Conservation (phyloP, 352 stramenopile species). For the Globisporangium polare region DNA sequence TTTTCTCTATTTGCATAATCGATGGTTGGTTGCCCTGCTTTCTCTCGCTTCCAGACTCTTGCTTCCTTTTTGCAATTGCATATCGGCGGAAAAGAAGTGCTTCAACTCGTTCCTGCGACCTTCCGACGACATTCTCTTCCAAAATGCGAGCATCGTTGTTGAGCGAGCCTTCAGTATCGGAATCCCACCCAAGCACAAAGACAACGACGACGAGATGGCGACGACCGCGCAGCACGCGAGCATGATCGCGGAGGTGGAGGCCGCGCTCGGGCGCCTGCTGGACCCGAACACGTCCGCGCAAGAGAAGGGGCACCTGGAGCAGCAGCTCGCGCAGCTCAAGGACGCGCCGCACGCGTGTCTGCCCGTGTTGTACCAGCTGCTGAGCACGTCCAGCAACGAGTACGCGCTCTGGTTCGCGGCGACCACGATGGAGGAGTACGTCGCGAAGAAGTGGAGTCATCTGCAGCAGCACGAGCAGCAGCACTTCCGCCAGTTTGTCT, state of each 20-base stretch:
- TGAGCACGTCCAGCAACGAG: conserved; percentile 57
- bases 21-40: not conserved
- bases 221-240: conserved; percentile 3
- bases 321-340: conserved; percentile 63
- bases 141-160: not conserved
- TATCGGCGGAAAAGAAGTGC: not conserved
- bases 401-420: conserved; percentile 77
- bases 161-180: not conserved
- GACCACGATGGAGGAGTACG: conserved; percentile 72
- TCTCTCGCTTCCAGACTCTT: not conserved
- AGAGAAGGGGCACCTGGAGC: conserved; percentile 52
- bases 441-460: conserved; percentile 50
- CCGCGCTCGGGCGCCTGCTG: conserved; percentile 48
- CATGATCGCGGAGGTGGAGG: conserved; percentile 64
- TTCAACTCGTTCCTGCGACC: conserved; percentile 7
- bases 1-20: not conserved
- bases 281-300: conserved; percentile 42
- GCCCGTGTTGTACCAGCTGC: conserved; percentile 61
- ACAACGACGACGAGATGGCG: conserved; percentile 1
- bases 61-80: not conserved
- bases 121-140: not conserved
- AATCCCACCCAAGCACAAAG: not conserved
- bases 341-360: conserved; percentile 43
- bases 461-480: conserved; percentile 38
- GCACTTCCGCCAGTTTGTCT: conserved; percentile 60